These are phyloP conservation scores for Acanthamoeba healyi DNA, from an alignment of 208 protist genomes.

Conservation along the genomic window DNA sequence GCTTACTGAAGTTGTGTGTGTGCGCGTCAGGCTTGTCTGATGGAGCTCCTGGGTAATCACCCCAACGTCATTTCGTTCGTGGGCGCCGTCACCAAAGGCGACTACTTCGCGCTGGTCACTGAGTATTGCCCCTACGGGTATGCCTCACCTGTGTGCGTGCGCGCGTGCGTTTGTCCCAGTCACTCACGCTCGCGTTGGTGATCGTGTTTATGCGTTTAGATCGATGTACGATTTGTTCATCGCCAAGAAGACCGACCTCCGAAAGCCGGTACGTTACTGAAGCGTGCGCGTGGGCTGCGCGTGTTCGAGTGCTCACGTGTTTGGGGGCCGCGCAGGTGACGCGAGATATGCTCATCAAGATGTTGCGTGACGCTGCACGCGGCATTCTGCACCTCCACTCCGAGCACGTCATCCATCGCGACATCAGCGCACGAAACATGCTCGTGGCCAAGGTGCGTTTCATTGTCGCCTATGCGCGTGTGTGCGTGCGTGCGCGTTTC, in stretches of 20 bases:
- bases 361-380: conserved; percentile 42
- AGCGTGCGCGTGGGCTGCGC: not conserved
- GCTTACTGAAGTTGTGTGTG: not conserved
- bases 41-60: conserved; percentile 67
- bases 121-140: conserved; percentile 64
- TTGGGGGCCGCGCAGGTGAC: not conserved
- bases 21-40: not conserved
- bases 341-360: conserved; percentile 7
- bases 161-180: no score
- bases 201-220: not conserved
- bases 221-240: conserved; percentile 59
- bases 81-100: conserved; percentile 53
- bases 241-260: conserved; percentile 48
- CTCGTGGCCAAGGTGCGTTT: conserved; percentile 12
- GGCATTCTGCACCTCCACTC: conserved; percentile 56
- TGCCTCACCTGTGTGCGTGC: no score
- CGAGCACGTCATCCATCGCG: conserved; percentile 55
- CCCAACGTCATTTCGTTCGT: conserved; percentile 67
- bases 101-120: conserved; percentile 64
- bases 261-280: conserved; percentile 31
- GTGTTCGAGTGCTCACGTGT: not conserved
- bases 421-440: conserved; percentile 61
- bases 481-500: no score
- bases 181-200: not conserved
- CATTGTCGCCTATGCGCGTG: no score